Conservation (phyloP, 2,329 filamentous ascomycete genomes). For the Fusarium sp. region DNA sequence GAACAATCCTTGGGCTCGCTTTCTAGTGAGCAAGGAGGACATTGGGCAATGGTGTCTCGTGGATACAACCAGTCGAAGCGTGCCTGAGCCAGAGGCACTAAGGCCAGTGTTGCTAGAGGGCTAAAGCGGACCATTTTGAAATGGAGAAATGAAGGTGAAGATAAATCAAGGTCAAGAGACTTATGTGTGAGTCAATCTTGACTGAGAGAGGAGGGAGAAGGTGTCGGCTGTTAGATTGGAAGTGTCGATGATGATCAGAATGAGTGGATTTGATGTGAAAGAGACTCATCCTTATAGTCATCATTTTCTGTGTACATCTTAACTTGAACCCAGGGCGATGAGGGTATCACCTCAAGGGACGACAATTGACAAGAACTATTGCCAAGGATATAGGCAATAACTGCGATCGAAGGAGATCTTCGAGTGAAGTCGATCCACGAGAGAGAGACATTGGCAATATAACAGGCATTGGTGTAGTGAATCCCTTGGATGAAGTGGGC, state of each 20-base stretch:
- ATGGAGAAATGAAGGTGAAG: background rate
- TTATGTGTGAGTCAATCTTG: background rate
- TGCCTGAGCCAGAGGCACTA: constrained; percentile 45
- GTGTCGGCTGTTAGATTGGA: background rate
- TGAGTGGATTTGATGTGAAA: background rate
- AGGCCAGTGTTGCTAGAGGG: constrained; percentile 44
- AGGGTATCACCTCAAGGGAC: constrained; percentile 8
- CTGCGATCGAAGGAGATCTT: background rate
- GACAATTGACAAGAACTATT: constrained; percentile 11
- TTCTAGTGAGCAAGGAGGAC: constrained; percentile 47
- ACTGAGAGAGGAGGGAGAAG: background rate
- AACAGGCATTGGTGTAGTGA: background rate
- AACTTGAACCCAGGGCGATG: background rate
- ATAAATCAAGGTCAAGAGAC: background rate
- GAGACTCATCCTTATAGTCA: constrained; percentile 34
- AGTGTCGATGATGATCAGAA: constrained; percentile 20
- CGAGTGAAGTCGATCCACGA: background rate
- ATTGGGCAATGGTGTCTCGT: constrained; percentile 40
- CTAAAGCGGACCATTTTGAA: constrained; percentile 44
- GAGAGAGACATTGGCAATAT: constrained; percentile 25
- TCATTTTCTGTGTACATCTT: background rate
- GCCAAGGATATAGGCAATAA: constrained; percentile 1
- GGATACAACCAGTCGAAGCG: constrained; percentile 37
- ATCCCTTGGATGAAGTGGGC: constrained; percentile 18
- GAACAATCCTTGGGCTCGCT: constrained; percentile 19